Evolutionary conservation across 23 red algal species (phyloP).

Genomic region (Pyropia yezoensis): DNA sequence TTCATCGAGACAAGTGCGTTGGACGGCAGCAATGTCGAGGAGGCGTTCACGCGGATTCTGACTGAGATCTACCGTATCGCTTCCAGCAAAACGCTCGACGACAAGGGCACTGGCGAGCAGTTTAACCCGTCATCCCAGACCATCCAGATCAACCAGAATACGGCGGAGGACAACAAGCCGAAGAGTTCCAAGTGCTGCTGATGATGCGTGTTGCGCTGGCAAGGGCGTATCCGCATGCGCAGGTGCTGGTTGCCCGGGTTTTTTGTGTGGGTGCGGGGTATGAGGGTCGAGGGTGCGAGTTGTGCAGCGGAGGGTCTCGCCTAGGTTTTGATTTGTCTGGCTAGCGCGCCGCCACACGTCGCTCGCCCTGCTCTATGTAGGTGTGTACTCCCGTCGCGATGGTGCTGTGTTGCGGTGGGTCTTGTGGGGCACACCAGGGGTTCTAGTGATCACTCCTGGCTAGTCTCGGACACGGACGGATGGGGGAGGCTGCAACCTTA

Average conservation of each 20-base stretch:
- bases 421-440: no score
- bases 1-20: conserved; percentile 95
- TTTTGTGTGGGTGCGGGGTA: no score
- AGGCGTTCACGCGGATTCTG: conserved; percentile 75
- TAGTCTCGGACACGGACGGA: no score
- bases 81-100: conserved; percentile 44
- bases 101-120: conserved; percentile 18
- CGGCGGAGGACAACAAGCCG: conserved; percentile 44
- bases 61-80: conserved; percentile 83
- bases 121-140: conserved; percentile 53
- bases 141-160: conserved; percentile 49
- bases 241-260: no score
- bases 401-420: no score
- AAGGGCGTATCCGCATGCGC: background rate
- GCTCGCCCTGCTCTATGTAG: no score
- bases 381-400: no score
- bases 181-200: conserved; percentile 54
- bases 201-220: conserved; percentile 1
- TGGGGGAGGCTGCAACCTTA: no score
- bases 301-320: no score
- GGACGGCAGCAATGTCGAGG: conserved; percentile 78
- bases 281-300: no score
- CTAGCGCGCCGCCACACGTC: no score
- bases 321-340: no score
- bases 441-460: background rate